phyloP scores from a whole-genome alignment of 1,284 basidiomycete species.

The Athelia sp. region DNA sequence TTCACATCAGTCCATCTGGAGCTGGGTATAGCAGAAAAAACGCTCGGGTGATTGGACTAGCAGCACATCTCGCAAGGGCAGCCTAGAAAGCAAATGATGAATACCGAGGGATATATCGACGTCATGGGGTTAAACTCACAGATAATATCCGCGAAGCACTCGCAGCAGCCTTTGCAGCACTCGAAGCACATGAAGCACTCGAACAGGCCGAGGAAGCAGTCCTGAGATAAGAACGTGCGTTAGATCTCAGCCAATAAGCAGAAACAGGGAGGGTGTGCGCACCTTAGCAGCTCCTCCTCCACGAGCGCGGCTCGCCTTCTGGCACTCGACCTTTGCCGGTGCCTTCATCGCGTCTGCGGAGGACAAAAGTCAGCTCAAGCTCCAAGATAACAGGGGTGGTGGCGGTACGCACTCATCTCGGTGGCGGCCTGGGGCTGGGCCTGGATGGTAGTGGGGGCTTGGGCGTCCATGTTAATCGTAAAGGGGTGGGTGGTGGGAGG shows the following conservation, averaged over 20 bases:
- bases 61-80: slow-evolving; percentile 38
- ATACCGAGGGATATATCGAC: slow-evolving; percentile 14
- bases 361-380: background rate
- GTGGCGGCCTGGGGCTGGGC: slow-evolving; percentile 45
- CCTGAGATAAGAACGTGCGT: slow-evolving; percentile 26
- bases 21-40: too few species aligned
- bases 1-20: too few species aligned
- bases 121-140: slow-evolving; percentile 24
- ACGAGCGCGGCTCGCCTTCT: slow-evolving; percentile 47
- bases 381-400: background rate
- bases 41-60: too few species aligned
- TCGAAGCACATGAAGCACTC: slow-evolving; percentile 65
- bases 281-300: slow-evolving; percentile 62
- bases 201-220: slow-evolving; percentile 54
- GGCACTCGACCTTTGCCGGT: slow-evolving; percentile 17
- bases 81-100: slow-evolving; percentile 22
- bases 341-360: slow-evolving; percentile 36
- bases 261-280: slow-evolving; percentile 9
- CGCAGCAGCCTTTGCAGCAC: slow-evolving; percentile 47
- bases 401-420: slow-evolving; percentile 44
- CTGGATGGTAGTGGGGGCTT: slow-evolving; percentile 25
- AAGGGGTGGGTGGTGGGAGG: too few species aligned
- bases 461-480: background rate
- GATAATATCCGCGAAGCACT: slow-evolving; percentile 40
- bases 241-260: background rate